Percentiles rank a stretch among this genome's conserved stretches.
phyloP scores from a whole-genome alignment of 2,329 filamentous ascomycete genomes.

The Aureobasidium sp. region DNA sequence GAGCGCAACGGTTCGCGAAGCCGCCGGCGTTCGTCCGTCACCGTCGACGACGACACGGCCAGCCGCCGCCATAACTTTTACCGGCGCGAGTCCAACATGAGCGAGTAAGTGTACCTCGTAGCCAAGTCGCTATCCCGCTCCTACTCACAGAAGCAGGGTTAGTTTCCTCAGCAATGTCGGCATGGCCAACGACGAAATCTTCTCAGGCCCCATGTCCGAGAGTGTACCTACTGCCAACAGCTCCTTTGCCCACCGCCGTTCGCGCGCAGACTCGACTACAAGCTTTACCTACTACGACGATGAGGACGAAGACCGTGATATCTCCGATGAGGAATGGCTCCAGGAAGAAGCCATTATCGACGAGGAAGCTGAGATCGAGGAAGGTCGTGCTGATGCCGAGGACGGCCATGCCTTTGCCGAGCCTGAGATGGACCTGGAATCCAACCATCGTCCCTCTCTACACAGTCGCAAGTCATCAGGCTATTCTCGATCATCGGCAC shows the following conservation, averaged over 20 bases:
- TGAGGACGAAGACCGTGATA: conserved; percentile 54
- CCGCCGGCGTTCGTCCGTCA: conserved; percentile 15
- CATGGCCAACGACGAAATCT: conserved; percentile 95
- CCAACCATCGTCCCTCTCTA: conserved; percentile 21
- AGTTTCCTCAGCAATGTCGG: conserved; percentile 94
- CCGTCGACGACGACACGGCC: conserved; percentile 12
- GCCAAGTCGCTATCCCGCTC: background rate
- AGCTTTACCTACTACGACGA: conserved; percentile 84
- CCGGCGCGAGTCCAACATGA: conserved; percentile 60
- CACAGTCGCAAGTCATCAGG: conserved; percentile 58
- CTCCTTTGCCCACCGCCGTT: conserved; percentile 79
- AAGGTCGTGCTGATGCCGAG: conserved; percentile 27
- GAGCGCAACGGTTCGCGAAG: conserved; percentile 4
- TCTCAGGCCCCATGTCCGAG: conserved; percentile 86
- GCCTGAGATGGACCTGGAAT: conserved; percentile 36
- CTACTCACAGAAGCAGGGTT: conserved; percentile 32
- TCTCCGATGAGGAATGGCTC: conserved; percentile 35
- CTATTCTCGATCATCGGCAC: conserved; percentile 33
- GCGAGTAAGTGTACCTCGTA: conserved; percentile 40
- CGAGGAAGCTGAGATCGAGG: conserved; percentile 34
- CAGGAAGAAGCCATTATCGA: conserved; percentile 44
- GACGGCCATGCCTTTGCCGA: conserved; percentile 35
- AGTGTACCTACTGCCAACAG: conserved; percentile 90
- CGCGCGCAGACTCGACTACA: conserved; percentile 71
- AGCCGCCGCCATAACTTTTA: conserved; percentile 37